phyloP scores from a whole-genome alignment of 192 early-diverging fungal genomes.

The Linnemannia elongata region DNA sequence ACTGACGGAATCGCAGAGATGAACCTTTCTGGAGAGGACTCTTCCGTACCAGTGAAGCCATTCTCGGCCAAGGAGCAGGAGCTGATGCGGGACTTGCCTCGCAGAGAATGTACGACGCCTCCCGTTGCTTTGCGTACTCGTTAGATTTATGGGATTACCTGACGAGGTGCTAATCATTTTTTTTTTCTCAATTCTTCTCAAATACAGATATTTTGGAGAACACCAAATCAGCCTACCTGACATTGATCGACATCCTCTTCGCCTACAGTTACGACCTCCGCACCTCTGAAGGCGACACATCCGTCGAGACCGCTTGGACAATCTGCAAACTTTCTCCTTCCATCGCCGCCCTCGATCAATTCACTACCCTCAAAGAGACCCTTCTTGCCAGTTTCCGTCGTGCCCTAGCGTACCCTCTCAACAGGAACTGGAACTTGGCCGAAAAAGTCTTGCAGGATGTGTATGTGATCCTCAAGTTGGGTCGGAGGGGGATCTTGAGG shows the following conservation, averaged over 20 bases:
- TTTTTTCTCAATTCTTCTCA: not conserved
- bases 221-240: conserved; percentile 80
- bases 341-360: conserved; percentile 84
- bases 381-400: conserved; percentile 81
- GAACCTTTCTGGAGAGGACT: conserved; percentile 24
- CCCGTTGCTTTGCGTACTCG: too few relatives aligned
- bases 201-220: conserved; percentile 73
- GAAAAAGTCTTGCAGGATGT: conserved; percentile 85
- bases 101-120: conserved; percentile 75
- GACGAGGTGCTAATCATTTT: not conserved
- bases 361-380: conserved; percentile 71
- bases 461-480: conserved; percentile 85
- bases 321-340: conserved; percentile 86
- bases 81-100: conserved; percentile 82
- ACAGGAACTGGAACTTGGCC: conserved; percentile 83
- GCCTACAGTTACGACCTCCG: conserved; percentile 93
- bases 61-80: conserved; percentile 81
- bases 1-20: conserved; percentile 33
- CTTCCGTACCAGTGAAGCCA: conserved; percentile 9
- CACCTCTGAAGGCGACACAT: conserved; percentile 85
- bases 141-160: not conserved
- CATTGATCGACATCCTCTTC: conserved; percentile 92
- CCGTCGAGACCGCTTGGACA: conserved; percentile 92
- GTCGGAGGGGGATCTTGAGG: conserved; percentile 85
- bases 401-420: conserved; percentile 88